These are phyloP conservation scores for Penicillium coprophilum DNA, from an alignment of 495 filamentous ascomycete species.

Conservation along the genomic window DNA sequence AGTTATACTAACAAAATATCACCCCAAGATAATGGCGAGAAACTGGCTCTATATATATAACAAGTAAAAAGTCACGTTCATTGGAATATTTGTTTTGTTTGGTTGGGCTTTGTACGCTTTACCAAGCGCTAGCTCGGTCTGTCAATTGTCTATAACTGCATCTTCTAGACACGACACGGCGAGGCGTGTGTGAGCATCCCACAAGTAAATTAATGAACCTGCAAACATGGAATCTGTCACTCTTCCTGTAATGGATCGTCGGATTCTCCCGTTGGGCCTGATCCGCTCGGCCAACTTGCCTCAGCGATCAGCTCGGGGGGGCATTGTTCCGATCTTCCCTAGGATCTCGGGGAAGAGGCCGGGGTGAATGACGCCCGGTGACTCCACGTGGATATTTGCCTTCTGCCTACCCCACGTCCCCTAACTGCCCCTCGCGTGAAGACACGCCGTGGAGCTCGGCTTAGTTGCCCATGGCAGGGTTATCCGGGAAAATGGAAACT, in stretches of 20 bases:
- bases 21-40: too few species aligned
- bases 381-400: background rate
- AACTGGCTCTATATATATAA: too few species aligned
- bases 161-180: too few species aligned
- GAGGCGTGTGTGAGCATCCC: background rate
- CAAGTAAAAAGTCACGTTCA: too few species aligned
- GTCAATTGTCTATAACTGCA: too few species aligned
- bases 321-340: constrained; percentile 9
- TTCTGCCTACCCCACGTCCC: constrained; percentile 7
- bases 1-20: too few species aligned
- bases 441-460: constrained; percentile 6
- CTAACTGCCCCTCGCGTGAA: constrained; percentile 11
- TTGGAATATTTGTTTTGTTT: too few species aligned
- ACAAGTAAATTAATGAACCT: constrained; percentile 9
- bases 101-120: too few species aligned
- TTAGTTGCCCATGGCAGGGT: background rate
- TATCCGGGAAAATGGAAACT: constrained; percentile 11
- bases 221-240: background rate
- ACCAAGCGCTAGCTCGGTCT: too few species aligned
- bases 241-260: constrained; percentile 3
- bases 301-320: background rate
- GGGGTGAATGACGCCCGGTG: constrained; percentile 15
- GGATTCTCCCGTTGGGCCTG: constrained; percentile 11
- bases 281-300: constrained; percentile 17
- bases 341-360: constrained; percentile 10